Evolutionary conservation across 2,329 filamentous ascomycete genomes (phyloP), one percentile per base, ranked within the genome.

Genomic region (Exophiala mesophila): DNA sequence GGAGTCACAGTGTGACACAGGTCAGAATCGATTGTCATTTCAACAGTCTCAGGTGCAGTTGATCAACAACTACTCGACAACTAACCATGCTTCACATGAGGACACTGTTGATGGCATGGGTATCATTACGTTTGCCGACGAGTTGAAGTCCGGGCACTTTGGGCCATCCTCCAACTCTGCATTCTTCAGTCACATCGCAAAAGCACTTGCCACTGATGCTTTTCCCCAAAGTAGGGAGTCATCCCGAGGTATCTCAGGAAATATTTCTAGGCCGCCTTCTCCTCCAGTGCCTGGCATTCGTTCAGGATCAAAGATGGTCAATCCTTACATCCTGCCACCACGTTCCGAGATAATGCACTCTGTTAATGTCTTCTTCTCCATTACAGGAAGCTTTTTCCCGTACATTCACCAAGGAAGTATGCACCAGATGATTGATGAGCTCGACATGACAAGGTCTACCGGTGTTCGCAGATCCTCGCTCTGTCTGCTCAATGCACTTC

Each of bases 21-120:
- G n/a, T n/a, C n/a, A n/a, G n/a, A n/a, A n/a, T n/a, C n/a, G n/a
- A n/a, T n/a, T n/a, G n/a, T n/a, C n/a, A n/a, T n/a, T n/a, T n/a
- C n/a, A n/a, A n/a, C n/a, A n/a, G n/a, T n/a, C n/a, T n/a, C n/a
- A n/a, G n/a, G n/a, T n/a, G n/a, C 24, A 28, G 24, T n/a, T 8
- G n/a, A n/a, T 8, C n/a, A 28, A 28, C 24, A 28, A 28, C 24
- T 8, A 8, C 8, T 8, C 24, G 8, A 28, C n/a, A 8, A n/a
- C n/a, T n/a, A 8, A n/a, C 8, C 24, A 8, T 28, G 24, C 24
- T n/a, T 8, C n/a, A n/a, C 24, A 40, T 16, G 54, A 55, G 31
- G 55, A 58, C 37, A 53, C 58, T 17, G 47, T 61, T 3, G 61
- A 64, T 54, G 62, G 53, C 13, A 67, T 63, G 56, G 58, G 56